Percentiles rank a stretch among this genome's conserved stretches.
Evolutionary conservation across 148 eudicot species (phyloP).

Genomic region (Drosera capensis): DNA sequence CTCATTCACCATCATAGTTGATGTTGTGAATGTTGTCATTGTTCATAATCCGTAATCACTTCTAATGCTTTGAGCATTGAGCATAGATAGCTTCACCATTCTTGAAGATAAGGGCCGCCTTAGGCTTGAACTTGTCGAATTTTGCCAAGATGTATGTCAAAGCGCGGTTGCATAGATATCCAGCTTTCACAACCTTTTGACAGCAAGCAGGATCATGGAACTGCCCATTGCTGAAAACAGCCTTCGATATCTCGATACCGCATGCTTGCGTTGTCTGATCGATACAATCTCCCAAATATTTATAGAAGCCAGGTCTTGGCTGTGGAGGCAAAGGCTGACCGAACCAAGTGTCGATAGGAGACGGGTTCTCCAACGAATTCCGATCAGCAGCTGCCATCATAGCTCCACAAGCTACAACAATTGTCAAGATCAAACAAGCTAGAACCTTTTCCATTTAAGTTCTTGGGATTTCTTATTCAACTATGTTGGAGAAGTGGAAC

Average conservation of each 20-base stretch:
- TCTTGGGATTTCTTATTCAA: too few species aligned
- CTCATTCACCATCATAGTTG: too few species aligned
- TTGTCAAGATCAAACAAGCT: too few species aligned
- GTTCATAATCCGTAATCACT: too few species aligned
- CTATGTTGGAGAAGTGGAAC: too few species aligned
- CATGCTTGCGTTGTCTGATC: conserved; percentile 7
- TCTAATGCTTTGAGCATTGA: too few species aligned
- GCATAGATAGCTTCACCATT: not conserved
- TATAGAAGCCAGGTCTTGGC: conserved; percentile 7
- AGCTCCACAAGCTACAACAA: too few species aligned
- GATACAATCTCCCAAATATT: conserved; percentile 12
- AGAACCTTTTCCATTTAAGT: too few species aligned
- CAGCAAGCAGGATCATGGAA: not conserved
- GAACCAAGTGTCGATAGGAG: conserved; percentile 8
- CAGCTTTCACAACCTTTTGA: not conserved
- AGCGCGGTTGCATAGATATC: conserved; percentile 1
- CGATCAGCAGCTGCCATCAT: too few species aligned
- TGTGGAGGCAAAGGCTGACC: conserved; percentile 6
- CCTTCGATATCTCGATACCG: not conserved
- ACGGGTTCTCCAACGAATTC: conserved; percentile 3
- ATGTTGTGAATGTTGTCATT: too few species aligned
- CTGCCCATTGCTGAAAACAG: not conserved
- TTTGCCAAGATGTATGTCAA: not conserved
- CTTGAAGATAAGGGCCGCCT: not conserved
- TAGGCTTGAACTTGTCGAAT: conserved; percentile 2